Conservation (phyloP, 2,329 filamentous ascomycete genomes). For the Fusarium succisae region DNA sequence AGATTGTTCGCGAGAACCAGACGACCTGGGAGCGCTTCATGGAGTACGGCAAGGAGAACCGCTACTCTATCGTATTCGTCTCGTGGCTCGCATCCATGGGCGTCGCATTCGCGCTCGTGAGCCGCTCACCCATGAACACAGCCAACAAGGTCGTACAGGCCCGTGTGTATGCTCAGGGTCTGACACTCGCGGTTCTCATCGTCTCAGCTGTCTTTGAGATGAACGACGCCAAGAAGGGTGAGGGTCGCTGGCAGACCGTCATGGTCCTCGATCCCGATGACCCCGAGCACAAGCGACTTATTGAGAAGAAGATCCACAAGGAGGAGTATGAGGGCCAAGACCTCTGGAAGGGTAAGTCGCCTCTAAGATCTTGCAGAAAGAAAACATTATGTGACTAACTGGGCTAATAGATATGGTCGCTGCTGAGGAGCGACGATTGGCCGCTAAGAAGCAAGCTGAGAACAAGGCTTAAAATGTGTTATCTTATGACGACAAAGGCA, state of each 20-base stretch:
- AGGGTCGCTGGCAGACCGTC: slow-evolving; percentile 85
- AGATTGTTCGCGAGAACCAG: slow-evolving; percentile 66
- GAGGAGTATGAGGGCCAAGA: slow-evolving; percentile 90
- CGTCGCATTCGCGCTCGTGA: slow-evolving; percentile 77
- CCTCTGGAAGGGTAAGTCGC: slow-evolving; percentile 83
- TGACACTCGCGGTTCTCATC: slow-evolving; percentile 86
- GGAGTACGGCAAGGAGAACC: slow-evolving; percentile 80
- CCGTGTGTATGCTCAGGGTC: slow-evolving; percentile 90
- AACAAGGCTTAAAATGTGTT: slow-evolving; percentile 33
- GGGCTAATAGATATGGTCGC: slow-evolving; percentile 76
- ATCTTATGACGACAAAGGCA: background rate
- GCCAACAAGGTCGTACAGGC: slow-evolving; percentile 93
- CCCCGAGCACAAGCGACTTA: slow-evolving; percentile 81
- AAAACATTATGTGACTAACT: slow-evolving; percentile 10
- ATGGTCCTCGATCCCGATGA: slow-evolving; percentile 83
- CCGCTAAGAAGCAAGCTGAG: slow-evolving; percentile 49
- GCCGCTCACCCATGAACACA: slow-evolving; percentile 77
- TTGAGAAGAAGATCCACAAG: slow-evolving; percentile 89
- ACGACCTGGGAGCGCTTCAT: slow-evolving; percentile 67
- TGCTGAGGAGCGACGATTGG: slow-evolving; percentile 74
- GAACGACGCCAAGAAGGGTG: slow-evolving; percentile 77
- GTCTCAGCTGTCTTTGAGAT: slow-evolving; percentile 85
- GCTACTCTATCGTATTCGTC: slow-evolving; percentile 85
- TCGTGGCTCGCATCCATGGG: slow-evolving; percentile 86
- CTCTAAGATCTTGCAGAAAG: background rate